Base-by-base conservation (phyloP, 805 yeast species). In the Candida lessepsii region DNA sequence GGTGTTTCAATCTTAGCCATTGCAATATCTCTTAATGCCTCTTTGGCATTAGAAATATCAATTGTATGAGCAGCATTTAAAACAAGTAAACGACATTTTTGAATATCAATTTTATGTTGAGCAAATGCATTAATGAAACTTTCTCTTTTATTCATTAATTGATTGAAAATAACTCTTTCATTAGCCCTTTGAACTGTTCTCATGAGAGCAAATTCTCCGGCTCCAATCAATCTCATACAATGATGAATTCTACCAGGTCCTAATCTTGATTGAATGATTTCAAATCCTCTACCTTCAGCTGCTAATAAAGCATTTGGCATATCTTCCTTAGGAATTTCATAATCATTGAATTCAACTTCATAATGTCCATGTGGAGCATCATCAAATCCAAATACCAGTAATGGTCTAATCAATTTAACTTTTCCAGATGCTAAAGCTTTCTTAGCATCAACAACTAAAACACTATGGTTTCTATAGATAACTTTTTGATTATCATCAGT, bases 331-430 rank as follows among this genome's bases (percentile, higher is more conserved):
- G 78, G 72, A 8, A 80, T 68, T 38, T 67, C 75, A 45, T 66
- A 73, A 51, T 74, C 61, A 24, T 65, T 58, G 55, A 80, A 80
- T 35, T 57, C 64, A 40, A 80, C 68, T 53, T 80, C 84, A 62
- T 76, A 75, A 52, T 80, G 85, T n/a, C 86, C 86, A 54, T 80
- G 85, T 3, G 86, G 86, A 19, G 84, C 83, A 52, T 80, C 85
- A 51, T 80, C 85, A 47, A 69, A 77, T 3, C 85, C 85, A 52
- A 76, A 73, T 1, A 80, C 77, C 14, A 52, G 43, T 50, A 78
- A 61, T 3, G 83, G 82, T 31, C 85, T 65, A 24, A 73, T 57
- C 23, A 77, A 48, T 19, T 51, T 63, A 34, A 72, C 81, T 28
- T 61, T 60, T 5, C 82, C 81, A 1, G 78, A 61, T 2, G 70